Conservation (phyloP, 345 rosid genomes). For the Citrus trifoliata region DNA sequence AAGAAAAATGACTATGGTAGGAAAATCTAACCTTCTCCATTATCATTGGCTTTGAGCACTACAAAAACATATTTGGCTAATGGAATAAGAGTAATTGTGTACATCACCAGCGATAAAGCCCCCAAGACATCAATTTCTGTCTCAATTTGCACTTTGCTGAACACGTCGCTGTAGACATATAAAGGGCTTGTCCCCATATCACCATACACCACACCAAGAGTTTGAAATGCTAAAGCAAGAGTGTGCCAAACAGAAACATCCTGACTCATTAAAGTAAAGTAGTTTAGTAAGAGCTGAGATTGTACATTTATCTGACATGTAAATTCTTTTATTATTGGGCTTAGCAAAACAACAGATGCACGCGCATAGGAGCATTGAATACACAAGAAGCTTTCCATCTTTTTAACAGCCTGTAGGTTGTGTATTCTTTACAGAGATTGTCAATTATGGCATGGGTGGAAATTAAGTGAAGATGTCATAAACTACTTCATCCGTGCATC, state of each 20-base stretch:
- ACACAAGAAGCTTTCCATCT: neutral
- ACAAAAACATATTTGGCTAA: conserved; percentile 86
- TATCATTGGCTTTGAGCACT: conserved; percentile 95
- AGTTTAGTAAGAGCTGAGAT: conserved; percentile 10
- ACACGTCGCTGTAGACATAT: conserved; percentile 89
- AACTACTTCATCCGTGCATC: neutral
- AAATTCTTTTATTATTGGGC: neutral
- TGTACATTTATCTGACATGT: neutral
- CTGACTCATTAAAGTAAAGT: conserved; percentile 39
- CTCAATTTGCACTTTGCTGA: conserved; percentile 76
- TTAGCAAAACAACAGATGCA: neutral
- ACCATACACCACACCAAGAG: conserved; percentile 96
- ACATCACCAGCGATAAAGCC: conserved; percentile 87
- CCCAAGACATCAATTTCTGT: conserved; percentile 91
- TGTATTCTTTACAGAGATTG: neutral
- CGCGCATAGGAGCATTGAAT: neutral
- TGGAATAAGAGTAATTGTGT: conserved; percentile 89
- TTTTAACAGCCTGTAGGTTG: neutral
- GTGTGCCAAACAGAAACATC: conserved; percentile 62
- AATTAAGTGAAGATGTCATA: neutral
- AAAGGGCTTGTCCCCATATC: conserved; percentile 98
- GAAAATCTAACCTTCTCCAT: conserved; percentile 71
- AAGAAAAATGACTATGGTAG: neutral
- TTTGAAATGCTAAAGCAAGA: conserved; percentile 87
- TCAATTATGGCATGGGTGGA: neutral